These are phyloP conservation scores for Jatropha curcas DNA, from an alignment of 345 rosid genomes.

Conservation along the genomic window DNA sequence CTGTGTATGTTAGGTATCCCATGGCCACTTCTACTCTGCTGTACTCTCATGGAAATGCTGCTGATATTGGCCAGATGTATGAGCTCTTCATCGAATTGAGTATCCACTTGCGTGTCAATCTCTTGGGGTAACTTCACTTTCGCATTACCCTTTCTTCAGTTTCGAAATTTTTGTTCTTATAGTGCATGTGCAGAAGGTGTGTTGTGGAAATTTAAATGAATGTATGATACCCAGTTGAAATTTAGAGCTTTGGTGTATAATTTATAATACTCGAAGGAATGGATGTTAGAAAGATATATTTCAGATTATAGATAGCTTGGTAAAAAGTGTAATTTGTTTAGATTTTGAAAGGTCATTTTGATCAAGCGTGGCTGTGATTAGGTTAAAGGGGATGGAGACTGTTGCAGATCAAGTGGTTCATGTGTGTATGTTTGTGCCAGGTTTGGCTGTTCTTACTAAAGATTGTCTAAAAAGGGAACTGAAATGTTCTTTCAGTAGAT, in stretches of 20 bases:
- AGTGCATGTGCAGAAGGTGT: background rate
- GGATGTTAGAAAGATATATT: background rate
- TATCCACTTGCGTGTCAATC: constrained; percentile 84
- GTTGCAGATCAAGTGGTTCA: constrained; percentile 8
- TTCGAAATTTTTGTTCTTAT: background rate
- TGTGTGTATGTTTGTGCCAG: too few species aligned
- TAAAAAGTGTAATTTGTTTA: background rate
- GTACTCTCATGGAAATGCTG: constrained; percentile 98
- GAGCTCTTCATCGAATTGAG: constrained; percentile 97
- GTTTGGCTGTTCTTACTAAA: constrained; percentile 1
- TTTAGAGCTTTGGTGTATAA: too few species aligned
- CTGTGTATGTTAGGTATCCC: constrained; percentile 77
- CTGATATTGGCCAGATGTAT: constrained; percentile 99
- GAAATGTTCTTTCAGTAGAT: constrained; percentile 10
- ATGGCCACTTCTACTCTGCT: constrained; percentile 88
- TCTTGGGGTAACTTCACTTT: constrained; percentile 72
- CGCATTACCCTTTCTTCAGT: background rate
- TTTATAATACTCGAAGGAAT: background rate
- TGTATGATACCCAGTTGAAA: background rate
- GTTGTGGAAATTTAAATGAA: background rate
- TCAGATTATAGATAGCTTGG: background rate
- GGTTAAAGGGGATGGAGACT: background rate
- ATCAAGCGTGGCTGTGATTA: background rate
- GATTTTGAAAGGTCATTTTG: background rate
- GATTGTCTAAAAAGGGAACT: background rate